A percentile compares a stretch with the other conserved stretches of the same genome.
phyloP scores from a whole-genome alignment of 2,329 filamentous ascomycete genomes.

The Emmonsiellopsis sp. region DNA sequence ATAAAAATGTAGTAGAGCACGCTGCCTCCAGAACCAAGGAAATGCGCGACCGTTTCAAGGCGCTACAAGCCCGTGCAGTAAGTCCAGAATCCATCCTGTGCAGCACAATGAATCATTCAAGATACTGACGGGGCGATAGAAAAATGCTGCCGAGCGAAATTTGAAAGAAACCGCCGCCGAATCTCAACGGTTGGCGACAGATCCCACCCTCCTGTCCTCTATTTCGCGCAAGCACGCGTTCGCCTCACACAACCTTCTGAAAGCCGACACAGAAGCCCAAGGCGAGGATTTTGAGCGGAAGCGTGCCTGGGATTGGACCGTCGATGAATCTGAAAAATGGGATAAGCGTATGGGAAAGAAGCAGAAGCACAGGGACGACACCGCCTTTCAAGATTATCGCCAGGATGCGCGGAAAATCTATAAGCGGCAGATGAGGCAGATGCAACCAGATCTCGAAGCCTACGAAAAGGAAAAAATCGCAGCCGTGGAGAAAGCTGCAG shows the following conservation, averaged over 20 bases:
- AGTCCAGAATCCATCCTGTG: slow-evolving; percentile 12
- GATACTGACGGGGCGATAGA: slow-evolving; percentile 23
- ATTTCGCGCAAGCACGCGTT: slow-evolving; percentile 80
- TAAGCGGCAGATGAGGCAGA: slow-evolving; percentile 73
- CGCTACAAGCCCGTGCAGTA: slow-evolving; percentile 67
- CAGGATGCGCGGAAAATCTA: slow-evolving; percentile 88
- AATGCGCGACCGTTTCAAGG: slow-evolving; percentile 73
- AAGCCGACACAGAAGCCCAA: slow-evolving; percentile 74
- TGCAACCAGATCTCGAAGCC: slow-evolving; percentile 67
- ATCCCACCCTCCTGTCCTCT: slow-evolving; percentile 65
- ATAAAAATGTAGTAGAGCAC: slow-evolving; percentile 6
- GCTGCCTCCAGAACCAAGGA: slow-evolving; percentile 35
- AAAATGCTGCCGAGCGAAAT: slow-evolving; percentile 46
- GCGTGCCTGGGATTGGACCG: slow-evolving; percentile 96
- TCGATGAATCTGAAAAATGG: slow-evolving; percentile 90
- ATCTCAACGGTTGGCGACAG: slow-evolving; percentile 66
- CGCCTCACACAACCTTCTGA: slow-evolving; percentile 84
- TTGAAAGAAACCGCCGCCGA: slow-evolving; percentile 76
- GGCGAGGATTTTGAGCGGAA: slow-evolving; percentile 96
- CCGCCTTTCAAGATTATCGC: slow-evolving; percentile 81
- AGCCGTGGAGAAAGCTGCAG: slow-evolving; percentile 74
- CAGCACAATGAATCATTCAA: neutral
- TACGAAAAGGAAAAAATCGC: slow-evolving; percentile 82
- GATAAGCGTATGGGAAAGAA: slow-evolving; percentile 85
- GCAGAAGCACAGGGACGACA: slow-evolving; percentile 67